Base-by-base conservation (phyloP, 2,329 filamentous ascomycete genomes). In the Trichophyton schoenleinii region DNA sequence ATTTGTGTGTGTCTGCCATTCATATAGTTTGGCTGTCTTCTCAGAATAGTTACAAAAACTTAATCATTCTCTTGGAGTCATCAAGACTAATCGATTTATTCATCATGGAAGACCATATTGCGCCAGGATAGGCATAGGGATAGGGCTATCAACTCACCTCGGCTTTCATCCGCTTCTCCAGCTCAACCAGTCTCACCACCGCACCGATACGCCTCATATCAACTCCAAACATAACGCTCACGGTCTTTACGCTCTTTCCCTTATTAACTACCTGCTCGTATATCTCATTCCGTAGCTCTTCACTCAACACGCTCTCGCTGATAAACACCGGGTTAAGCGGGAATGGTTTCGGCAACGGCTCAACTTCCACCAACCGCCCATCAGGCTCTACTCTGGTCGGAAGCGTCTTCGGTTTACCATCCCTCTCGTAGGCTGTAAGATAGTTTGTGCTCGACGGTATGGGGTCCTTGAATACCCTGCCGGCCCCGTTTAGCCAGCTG, bases 11-110 rank as follows among this genome's bases (percentile, higher is more conserved):
- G 1, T 6, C 28, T 31, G 28, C 28, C 28, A 31, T 31, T 31
- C 65, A 22, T 52, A 22, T 52, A 22, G 46, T 18, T 15, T 46
- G 11, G 20, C 20, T 44, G 62, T 53, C 61, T 64, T 61, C 66
- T 89, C 87, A 89, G 87, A 87, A 87, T 53, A 4, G 13, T 83
- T 86, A 83, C 81, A 81, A 81, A 83, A 83, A 87, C 80, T 92
- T 92, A 67, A 66, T 69, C 73, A 75, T 74, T 68, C 76, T 53
- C 49, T 60, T 59, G 79, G 75, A 85, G 91, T 97, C 91, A 96
- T 96, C 81, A 95, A 96, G 92, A 97, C 92, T 96, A 96, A 97
- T 96, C 92, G 92, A 53, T 83, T 85, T 86, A 53, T 82, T 89
- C 86, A 88, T 88, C 85, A 87, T 79, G 63, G 64, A 68, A 61